phyloP scores from a whole-genome alignment of 495 filamentous ascomycete species.

The Cercophora samala region DNA sequence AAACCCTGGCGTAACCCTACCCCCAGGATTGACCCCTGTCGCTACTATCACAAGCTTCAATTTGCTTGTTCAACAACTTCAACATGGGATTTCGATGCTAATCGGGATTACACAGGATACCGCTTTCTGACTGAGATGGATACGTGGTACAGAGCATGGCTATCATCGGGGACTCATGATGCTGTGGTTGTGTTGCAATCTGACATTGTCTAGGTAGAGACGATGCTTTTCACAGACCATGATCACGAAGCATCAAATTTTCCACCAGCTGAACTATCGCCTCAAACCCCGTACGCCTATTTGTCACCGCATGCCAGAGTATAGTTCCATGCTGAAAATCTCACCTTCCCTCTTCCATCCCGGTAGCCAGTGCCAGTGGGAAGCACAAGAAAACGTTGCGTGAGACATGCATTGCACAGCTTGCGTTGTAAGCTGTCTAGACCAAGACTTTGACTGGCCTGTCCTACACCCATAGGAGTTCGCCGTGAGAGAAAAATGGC shows the following conservation, averaged over 20 bases:
- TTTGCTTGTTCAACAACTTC: not conserved
- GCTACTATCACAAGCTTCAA: conserved; percentile 4
- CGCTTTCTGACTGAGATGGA: not conserved
- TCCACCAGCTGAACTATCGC: not conserved
- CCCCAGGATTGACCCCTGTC: not conserved
- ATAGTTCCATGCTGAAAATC: not conserved
- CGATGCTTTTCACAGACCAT: not conserved
- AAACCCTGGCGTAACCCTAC: conserved; percentile 6
- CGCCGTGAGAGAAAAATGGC: not conserved
- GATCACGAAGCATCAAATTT: not conserved
- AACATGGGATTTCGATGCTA: not conserved
- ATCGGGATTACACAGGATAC: not conserved
- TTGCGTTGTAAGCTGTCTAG: not conserved
- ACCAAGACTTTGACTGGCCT: not conserved
- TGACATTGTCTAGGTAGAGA: no score
- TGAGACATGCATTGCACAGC: conserved; percentile 11
- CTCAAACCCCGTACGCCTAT: not conserved
- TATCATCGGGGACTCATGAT: not conserved
- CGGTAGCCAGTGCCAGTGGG: not conserved
- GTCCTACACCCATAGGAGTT: not conserved
- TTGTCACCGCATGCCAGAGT: not conserved
- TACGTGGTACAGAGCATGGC: not conserved
- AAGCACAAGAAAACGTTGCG: conserved; percentile 4
- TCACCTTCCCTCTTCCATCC: conserved; percentile 4
- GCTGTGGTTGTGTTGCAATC: not conserved